phyloP scores from a whole-genome alignment of 2,329 filamentous ascomycete genomes.

The Pyrenochaeta sp. region DNA sequence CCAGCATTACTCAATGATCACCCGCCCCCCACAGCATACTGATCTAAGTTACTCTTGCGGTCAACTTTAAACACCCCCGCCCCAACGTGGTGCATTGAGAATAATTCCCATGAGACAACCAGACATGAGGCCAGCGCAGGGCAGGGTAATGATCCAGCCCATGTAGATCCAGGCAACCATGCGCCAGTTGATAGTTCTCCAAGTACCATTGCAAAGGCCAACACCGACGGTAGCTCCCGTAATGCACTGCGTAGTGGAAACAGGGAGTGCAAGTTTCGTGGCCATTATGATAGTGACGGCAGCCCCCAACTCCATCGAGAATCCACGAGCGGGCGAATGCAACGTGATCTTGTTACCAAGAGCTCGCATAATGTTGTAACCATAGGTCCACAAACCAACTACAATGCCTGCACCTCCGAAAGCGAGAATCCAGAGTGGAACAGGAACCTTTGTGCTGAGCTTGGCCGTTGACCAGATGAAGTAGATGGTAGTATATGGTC shows the following conservation, averaged over 20 bases:
- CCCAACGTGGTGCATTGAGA: conserved; percentile 63
- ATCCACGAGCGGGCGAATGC: conserved; percentile 66
- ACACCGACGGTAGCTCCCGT: conserved; percentile 43
- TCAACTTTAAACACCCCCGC: conserved; percentile 25
- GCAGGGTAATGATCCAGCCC: conserved; percentile 56
- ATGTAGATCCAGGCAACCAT: conserved; percentile 53
- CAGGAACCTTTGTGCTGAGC: conserved; percentile 57
- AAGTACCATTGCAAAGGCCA: conserved; percentile 41
- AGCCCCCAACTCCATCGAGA: conserved; percentile 51
- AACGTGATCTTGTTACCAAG: conserved; percentile 59
- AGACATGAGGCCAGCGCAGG: conserved; percentile 57
- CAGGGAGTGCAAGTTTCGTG: conserved; percentile 64
- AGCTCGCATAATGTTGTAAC: conserved; percentile 70
- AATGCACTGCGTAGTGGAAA: conserved; percentile 66
- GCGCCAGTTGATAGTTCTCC: conserved; percentile 54
- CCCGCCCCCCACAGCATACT: no score
- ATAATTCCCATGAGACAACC: conserved; percentile 69
- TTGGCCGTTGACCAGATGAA: conserved; percentile 62
- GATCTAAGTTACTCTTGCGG: no score
- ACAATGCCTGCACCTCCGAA: conserved; percentile 60
- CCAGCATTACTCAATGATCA: no score
- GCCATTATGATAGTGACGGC: conserved; percentile 70
- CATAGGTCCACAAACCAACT: conserved; percentile 68
- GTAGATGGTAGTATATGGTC: conserved; percentile 69
- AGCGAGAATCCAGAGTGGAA: conserved; percentile 67